phyloP scores from a whole-genome alignment of 306 rosid genomes.

The Datisca glomerata region DNA sequence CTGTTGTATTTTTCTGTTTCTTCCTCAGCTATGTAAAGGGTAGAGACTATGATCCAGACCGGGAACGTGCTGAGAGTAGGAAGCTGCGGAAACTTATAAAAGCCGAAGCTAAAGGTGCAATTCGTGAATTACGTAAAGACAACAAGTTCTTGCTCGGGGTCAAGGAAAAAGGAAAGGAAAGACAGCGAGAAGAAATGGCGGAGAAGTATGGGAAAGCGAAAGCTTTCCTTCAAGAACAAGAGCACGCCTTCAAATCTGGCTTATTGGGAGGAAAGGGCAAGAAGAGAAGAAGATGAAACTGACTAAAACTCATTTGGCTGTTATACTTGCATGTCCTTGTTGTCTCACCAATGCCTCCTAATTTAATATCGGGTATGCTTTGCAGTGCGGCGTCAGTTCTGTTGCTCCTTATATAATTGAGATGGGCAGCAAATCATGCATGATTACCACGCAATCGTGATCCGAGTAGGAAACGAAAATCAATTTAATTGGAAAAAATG shows the following conservation, averaged over 20 bases:
- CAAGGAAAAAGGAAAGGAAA: constrained; percentile 50
- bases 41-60: constrained; percentile 81
- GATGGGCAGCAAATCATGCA: too few relatives aligned
- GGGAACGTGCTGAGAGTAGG: constrained; percentile 44
- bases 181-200: constrained; percentile 46
- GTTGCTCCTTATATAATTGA: too few relatives aligned
- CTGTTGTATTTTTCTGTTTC: constrained; percentile 4
- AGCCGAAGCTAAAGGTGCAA: constrained; percentile 73
- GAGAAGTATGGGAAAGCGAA: constrained; percentile 53
- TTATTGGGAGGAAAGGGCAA: constrained; percentile 79
- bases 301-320: too few relatives aligned
- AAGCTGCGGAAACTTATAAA: constrained; percentile 49
- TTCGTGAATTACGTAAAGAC: constrained; percentile 84
- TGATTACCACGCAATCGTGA: too few relatives aligned
- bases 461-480: too few relatives aligned
- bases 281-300: constrained; percentile 52
- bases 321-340: too few relatives aligned
- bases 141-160: constrained; percentile 58
- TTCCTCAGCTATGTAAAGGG: constrained; percentile 75
- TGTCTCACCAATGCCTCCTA: too few relatives aligned
- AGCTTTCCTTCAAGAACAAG: constrained; percentile 87
- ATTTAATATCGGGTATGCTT: too few relatives aligned
- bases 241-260: constrained; percentile 78
- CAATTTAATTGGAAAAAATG: too few relatives aligned
- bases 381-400: too few relatives aligned